Percentiles rank a stretch among this genome's conserved stretches.
phyloP scores from a whole-genome alignment of 306 rosid species.

The Vigna unguiculata region DNA sequence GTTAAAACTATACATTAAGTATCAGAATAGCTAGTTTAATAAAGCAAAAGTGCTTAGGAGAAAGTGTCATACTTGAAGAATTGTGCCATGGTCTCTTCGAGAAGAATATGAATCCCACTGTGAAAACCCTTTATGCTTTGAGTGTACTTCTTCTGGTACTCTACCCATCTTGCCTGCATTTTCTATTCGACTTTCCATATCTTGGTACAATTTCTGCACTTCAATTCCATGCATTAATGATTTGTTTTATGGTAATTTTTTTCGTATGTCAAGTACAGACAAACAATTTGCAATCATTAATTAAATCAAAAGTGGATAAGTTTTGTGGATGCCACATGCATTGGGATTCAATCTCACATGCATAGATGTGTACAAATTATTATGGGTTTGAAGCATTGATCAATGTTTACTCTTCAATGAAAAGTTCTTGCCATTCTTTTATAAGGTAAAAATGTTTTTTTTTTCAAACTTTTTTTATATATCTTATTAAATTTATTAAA shows the following conservation, averaged over 20 bases:
- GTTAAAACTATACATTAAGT: no score
- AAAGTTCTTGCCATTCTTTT: no score
- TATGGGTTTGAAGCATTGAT: no score
- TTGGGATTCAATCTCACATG: no score
- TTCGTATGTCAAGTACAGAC: background rate
- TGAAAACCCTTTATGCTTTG: slow-evolving; percentile 52
- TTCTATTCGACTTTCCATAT: slow-evolving; percentile 63
- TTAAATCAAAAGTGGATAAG: no score
- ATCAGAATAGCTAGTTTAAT: background rate
- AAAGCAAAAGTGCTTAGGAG: background rate
- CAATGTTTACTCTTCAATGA: no score
- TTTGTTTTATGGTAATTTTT: background rate
- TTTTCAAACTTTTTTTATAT: no score
- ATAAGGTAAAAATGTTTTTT: no score
- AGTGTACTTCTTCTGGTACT: slow-evolving; percentile 51
- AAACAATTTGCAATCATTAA: no score
- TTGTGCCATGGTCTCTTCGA: slow-evolving; percentile 60
- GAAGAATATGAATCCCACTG: slow-evolving; percentile 66
- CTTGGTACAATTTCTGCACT: slow-evolving; percentile 60
- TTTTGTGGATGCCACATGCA: no score
- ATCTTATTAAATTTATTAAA: no score
- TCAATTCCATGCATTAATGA: background rate
- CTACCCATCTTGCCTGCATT: slow-evolving; percentile 46
- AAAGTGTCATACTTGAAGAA: slow-evolving; percentile 57
- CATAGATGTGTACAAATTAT: no score